These are phyloP conservation scores for Bremia lactucae DNA, from an alignment of 352 stramenopile species.

Conservation along the genomic window DNA sequence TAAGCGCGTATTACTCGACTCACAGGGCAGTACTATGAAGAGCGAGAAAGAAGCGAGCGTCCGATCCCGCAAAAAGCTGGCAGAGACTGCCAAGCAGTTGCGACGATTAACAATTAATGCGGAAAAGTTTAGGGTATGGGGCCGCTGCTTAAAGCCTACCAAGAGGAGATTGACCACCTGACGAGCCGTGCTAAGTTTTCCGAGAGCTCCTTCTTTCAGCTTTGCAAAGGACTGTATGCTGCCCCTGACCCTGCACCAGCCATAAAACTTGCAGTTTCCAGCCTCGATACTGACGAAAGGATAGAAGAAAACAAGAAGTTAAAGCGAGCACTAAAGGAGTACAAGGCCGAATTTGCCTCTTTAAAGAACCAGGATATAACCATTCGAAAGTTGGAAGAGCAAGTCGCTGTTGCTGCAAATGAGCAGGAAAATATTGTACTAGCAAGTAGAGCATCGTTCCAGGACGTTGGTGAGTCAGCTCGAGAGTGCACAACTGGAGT, in stretches of 20 bases:
- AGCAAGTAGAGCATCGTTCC: conserved; percentile 48
- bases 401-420: conserved; percentile 73
- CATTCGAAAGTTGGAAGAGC: conserved; percentile 90
- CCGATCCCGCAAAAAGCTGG: conserved; percentile 73
- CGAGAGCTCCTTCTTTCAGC: conserved; percentile 82
- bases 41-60: conserved; percentile 75
- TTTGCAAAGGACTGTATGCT: conserved; percentile 85
- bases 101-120: conserved; percentile 45
- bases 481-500: conserved; percentile 59
- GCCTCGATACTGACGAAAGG: conserved; percentile 33
- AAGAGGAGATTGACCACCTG: conserved; percentile 89
- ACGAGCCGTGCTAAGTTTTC: conserved; percentile 86
- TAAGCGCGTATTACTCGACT: conserved; percentile 69
- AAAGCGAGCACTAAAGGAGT: conserved; percentile 85
- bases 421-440: conserved; percentile 49
- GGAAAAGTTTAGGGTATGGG: conserved; percentile 58
- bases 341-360: conserved; percentile 89
- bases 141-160: conserved; percentile 78
- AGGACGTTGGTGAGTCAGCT: conserved; percentile 56
- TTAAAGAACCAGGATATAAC: conserved; percentile 97
- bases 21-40: conserved; percentile 71
- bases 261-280: conserved; percentile 47
- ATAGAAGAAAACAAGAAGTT: conserved; percentile 88
- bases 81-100: conserved; percentile 79
- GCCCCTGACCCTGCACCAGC: conserved; percentile 72